Base-by-base conservation (phyloP, 1,284 basidiomycete species). In the Rhodotorula sp. region DNA sequence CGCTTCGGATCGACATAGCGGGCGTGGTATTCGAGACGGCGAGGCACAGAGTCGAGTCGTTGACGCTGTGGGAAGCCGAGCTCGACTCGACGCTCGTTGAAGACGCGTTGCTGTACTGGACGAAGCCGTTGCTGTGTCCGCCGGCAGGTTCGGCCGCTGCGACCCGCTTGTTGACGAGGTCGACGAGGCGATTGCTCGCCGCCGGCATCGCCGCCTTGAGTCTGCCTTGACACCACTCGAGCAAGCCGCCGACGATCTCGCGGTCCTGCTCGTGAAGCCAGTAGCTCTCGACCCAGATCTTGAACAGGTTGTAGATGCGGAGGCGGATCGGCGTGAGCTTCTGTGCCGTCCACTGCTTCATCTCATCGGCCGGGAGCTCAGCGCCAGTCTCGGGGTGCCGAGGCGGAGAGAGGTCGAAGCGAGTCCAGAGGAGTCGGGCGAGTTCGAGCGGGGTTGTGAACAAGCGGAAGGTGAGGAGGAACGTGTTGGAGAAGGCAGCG, bases 401-500 rank as follows among this genome's bases (percentile, higher is more conserved):
- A 0, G 83, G 82, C 0, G 82, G 81, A n/a, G 74, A 78, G 62
- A 94, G 83, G 77, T 94, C 89, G 81, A 91, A 99, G 22, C 95
- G 89, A 48, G 84, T 81, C 67, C 94, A 88, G 65, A 98, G 82
- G 0, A 88, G 84, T 17, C 90, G 86, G 2, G 91, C 85, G 39
- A 99, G 85, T 67, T 90, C 88, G 11, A 81, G 68, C 1, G 95
- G 90, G 0, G 89, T 87, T 1, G 90, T 88, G 81, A 97, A 98
- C 72, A 97, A 82, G n/a, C 95, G 87, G 84, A 99, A 99, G 1
- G 94, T 96, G 78, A 94, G 84, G 84, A 94, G 95, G 83, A 99
- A 98, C 24, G 94, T 89, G 2, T 88, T 87, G 32, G 89, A 85
- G 78, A 97, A 94, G 0, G 87, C 87, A 24, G 89, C 84, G 76